A percentile compares a stretch with the other conserved stretches of the same genome.
Evolutionary conservation across 805 yeast genomes (phyloP).

Genomic region (Lipomyces starkeyi): DNA sequence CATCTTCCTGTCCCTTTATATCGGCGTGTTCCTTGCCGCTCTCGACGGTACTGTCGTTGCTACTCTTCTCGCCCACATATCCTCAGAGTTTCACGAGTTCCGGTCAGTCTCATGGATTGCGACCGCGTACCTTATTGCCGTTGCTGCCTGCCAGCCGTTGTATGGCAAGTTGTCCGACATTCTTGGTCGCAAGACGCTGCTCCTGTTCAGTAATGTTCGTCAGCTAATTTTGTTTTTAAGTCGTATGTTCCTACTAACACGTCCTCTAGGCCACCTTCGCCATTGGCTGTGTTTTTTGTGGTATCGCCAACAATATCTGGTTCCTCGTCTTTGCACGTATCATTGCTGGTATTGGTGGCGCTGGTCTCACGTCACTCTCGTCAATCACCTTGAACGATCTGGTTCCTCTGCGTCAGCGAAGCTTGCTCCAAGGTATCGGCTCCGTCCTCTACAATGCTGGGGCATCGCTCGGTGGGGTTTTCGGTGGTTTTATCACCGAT

Average conservation of each 20-base stretch:
- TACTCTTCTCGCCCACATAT: conserved; percentile 60
- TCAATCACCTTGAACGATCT: conserved; percentile 73
- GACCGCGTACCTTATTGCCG: conserved; percentile 70
- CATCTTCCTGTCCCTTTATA: conserved; percentile 51
- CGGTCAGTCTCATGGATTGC: conserved; percentile 72
- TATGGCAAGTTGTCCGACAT: conserved; percentile 77
- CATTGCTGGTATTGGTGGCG: conserved; percentile 77
- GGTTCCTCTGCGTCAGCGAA: conserved; percentile 69
- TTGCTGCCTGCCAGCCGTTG: conserved; percentile 77
- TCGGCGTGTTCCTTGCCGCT: conserved; percentile 57
- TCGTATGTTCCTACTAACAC: not conserved
- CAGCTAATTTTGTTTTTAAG: conserved; percentile 47
- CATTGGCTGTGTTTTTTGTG: conserved; percentile 60
- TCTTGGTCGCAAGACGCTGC: conserved; percentile 50
- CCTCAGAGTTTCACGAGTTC: conserved; percentile 63
- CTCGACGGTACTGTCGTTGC: conserved; percentile 61
- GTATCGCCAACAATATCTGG: conserved; percentile 42
- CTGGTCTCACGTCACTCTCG: conserved; percentile 70
- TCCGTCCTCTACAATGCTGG: conserved; percentile 73
- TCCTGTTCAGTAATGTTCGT: conserved; percentile 53
- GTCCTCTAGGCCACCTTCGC: conserved; percentile 49
- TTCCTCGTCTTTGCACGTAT: conserved; percentile 53
- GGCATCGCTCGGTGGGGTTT: conserved; percentile 60
- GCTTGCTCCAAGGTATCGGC: conserved; percentile 71
- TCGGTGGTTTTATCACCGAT: conserved; percentile 53